A percentile compares a stretch with the other conserved stretches of the same genome.
phyloP scores from a whole-genome alignment of 306 rosid species.

The Ormosia emarginata region DNA sequence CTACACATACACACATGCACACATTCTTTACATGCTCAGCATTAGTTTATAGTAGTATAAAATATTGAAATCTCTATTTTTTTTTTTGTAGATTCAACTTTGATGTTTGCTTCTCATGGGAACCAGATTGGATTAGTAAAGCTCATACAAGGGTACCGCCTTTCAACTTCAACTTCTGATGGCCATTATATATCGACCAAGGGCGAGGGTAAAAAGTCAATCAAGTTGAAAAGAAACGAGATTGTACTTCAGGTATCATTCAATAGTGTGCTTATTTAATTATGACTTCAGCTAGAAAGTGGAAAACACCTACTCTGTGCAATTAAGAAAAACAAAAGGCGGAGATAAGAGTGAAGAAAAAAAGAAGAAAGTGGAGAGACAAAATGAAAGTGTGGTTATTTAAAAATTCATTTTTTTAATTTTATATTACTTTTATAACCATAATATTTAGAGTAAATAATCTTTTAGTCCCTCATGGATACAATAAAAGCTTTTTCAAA shows the following conservation, averaged over 20 bases:
- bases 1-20: neutral
- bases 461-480: neutral
- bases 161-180: constrained; percentile 62
- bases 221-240: constrained; percentile 84
- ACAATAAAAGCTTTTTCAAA: neutral
- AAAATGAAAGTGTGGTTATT: neutral
- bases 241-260: constrained; percentile 84
- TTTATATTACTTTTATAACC: neutral
- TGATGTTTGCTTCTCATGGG: constrained; percentile 89
- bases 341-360: neutral
- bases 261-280: constrained; percentile 18
- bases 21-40: constrained; percentile 3
- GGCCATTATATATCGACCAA: constrained; percentile 75
- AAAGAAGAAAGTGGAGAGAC: neutral
- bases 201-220: constrained; percentile 75
- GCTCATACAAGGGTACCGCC: constrained; percentile 81
- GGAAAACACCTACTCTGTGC: neutral
- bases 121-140: constrained; percentile 87
- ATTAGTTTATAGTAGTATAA: constrained; percentile 9
- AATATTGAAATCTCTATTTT: constrained; percentile 20
- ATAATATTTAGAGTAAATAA: neutral
- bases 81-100: constrained; percentile 70
- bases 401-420: neutral
- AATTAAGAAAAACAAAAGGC: neutral
- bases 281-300: neutral